Percentiles rank a stretch among this genome's conserved stretches.
These are phyloP conservation scores for Santalum album DNA, from an alignment of 164 flowering plant species.

Conservation along the genomic window DNA sequence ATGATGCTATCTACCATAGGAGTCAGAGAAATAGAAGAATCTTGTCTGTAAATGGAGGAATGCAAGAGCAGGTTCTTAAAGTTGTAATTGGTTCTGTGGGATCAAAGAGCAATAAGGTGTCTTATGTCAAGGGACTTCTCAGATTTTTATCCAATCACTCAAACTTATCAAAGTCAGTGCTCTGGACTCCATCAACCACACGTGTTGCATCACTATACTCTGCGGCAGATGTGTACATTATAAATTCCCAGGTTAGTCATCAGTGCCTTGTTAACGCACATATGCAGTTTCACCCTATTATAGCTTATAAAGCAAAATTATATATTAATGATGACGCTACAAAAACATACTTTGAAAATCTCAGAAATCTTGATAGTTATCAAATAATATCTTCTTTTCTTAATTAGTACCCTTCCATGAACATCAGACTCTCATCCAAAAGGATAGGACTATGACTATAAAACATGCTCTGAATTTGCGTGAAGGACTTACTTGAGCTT, in stretches of 20 bases:
- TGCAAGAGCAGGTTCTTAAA: conserved; percentile 34
- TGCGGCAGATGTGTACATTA: conserved; percentile 91
- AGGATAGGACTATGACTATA: no score
- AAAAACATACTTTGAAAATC: no score
- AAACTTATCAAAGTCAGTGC: conserved; percentile 57
- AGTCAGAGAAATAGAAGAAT: conserved; percentile 18
- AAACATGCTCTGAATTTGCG: no score
- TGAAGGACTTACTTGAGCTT: no score
- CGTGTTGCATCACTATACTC: conserved; percentile 92
- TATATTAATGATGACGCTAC: no score
- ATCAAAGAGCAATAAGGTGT: conserved; percentile 83
- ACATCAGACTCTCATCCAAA: no score
- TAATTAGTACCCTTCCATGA: no score
- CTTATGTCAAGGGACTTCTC: conserved; percentile 68
- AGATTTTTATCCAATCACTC: conserved; percentile 49
- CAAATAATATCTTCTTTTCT: no score
- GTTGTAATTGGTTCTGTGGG: conserved; percentile 94
- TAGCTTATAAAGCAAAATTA: no score
- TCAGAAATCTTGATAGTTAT: no score
- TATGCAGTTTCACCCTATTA: no score
- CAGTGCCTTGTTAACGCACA: no score
- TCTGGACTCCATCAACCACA: conserved; percentile 95
- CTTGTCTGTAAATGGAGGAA: conserved; percentile 21
- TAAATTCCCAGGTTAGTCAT: conserved; percentile 65
- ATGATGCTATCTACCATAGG: conserved; percentile 5